A percentile compares a stretch with the other conserved stretches of the same genome.
Evolutionary conservation across 768 basidiomycete genomes (phyloP).

Genomic region (Vishniacozyma victoriae): DNA sequence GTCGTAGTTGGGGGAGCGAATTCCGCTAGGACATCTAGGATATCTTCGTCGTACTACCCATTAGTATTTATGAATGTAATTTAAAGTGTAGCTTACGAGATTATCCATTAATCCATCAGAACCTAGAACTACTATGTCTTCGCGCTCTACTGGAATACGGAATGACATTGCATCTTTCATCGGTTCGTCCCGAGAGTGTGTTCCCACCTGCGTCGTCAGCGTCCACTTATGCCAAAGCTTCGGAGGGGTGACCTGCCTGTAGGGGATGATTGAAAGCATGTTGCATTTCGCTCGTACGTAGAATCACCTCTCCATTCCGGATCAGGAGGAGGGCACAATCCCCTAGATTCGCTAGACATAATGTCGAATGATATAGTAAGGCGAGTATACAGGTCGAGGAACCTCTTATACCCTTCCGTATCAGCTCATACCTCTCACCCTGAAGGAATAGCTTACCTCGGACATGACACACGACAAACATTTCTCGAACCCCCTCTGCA

Average conservation of each 20-base stretch:
- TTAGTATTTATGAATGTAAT: neutral
- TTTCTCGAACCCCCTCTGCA: conserved; percentile 52
- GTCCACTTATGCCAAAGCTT: too few species aligned
- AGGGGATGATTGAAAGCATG: conserved; percentile 57
- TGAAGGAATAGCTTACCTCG: conserved; percentile 38
- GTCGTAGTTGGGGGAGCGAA: conserved; percentile 25
- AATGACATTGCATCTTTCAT: conserved; percentile 61
- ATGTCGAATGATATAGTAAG: conserved; percentile 43
- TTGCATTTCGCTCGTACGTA: conserved; percentile 91
- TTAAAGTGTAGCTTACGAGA: conserved; percentile 25
- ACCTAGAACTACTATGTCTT: conserved; percentile 47
- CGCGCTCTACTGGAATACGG: conserved; percentile 47
- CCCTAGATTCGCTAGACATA: conserved; percentile 44
- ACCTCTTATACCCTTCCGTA: conserved; percentile 51
- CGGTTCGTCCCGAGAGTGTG: conserved; percentile 58
- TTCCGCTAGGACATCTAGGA: conserved; percentile 43
- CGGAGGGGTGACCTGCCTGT: conserved; percentile 6
- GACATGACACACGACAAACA: conserved; percentile 44
- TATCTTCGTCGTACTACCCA: conserved; percentile 45
- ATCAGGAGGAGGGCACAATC: conserved; percentile 74
- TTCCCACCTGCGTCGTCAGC: conserved; percentile 40
- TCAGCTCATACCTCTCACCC: neutral
- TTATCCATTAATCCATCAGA: conserved; percentile 48
- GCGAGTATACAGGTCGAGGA: conserved; percentile 51
- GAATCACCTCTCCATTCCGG: conserved; percentile 64